These are phyloP conservation scores for Arctium minus DNA, from an alignment of 129 eudicot genomes.

Conservation along the genomic window DNA sequence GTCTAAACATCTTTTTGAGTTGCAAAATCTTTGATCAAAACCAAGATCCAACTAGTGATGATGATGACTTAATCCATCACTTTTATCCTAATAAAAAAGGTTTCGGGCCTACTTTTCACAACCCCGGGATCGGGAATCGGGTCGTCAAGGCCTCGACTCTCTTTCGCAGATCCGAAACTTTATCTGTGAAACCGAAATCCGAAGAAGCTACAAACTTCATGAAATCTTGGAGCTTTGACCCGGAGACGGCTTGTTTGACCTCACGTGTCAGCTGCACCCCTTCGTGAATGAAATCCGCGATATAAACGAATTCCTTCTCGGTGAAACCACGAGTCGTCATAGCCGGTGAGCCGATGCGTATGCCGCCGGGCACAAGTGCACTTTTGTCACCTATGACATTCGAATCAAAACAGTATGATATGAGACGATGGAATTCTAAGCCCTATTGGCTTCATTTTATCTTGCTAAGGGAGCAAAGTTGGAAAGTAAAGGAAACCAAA, in stretches of 20 bases:
- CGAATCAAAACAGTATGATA: constrained; percentile 1
- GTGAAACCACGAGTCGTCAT: constrained; percentile 93
- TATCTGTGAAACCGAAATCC: constrained; percentile 54
- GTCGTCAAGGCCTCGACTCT: constrained; percentile 77
- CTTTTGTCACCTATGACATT: constrained; percentile 73
- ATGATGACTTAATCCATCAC: not conserved
- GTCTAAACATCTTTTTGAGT: constrained; percentile 1
- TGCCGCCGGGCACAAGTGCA: constrained; percentile 94
- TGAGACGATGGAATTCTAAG: not conserved
- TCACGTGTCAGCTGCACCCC: constrained; percentile 82
- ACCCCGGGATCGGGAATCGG: constrained; percentile 78
- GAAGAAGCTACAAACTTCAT: constrained; percentile 58
- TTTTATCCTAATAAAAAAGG: constrained; percentile 1
- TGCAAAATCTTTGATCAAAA: constrained; percentile 13
- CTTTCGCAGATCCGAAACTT: constrained; percentile 48
- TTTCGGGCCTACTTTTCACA: constrained; percentile 30
- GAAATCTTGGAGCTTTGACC: constrained; percentile 83
- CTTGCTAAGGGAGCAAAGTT: not conserved
- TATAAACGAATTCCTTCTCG: constrained; percentile 59
- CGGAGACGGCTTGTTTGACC: constrained; percentile 58
- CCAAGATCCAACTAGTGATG: constrained; percentile 17
- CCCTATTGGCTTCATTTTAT: not conserved
- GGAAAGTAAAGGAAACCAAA: not conserved
- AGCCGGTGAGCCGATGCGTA: constrained; percentile 90
- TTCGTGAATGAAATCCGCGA: constrained; percentile 80